Conservation (phyloP, 768 basidiomycete species). For the Tulasnella sp. region DNA sequence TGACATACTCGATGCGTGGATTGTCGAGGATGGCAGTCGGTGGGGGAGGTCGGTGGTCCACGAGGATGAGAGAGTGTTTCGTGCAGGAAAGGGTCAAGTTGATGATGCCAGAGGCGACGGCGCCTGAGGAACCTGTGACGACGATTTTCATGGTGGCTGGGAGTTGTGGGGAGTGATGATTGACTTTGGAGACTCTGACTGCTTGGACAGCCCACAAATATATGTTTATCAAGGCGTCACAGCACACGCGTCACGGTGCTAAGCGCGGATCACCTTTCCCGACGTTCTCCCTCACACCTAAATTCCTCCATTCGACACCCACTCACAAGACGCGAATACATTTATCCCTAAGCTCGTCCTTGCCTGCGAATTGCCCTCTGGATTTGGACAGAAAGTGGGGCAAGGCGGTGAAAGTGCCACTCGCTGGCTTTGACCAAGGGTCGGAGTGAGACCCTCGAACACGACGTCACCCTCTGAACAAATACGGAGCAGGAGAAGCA, state of each 20-base stretch:
- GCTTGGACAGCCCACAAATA: neutral
- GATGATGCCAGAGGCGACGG: constrained; percentile 12
- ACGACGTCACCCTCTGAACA: no score
- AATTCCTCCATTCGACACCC: neutral
- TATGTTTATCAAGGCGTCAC: neutral
- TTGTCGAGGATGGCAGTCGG: constrained; percentile 2
- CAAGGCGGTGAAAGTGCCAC: no score
- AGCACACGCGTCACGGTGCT: neutral
- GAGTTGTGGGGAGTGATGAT: neutral
- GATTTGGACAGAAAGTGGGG: no score
- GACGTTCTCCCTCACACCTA: neutral
- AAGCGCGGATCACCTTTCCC: neutral
- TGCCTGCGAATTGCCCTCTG: no score
- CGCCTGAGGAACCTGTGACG: constrained; percentile 17
- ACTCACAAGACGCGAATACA: no score
- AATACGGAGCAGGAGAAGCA: no score
- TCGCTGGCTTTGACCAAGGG: no score
- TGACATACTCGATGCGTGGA: constrained; percentile 17
- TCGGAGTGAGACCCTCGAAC: no score
- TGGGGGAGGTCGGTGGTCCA: constrained; percentile 15
- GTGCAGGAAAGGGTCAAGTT: constrained; percentile 11
- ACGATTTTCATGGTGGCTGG: constrained; percentile 15
- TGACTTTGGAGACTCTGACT: neutral
- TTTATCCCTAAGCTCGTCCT: no score
- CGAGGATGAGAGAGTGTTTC: constrained; percentile 14